Conservation (phyloP, 2,329 filamentous ascomycete species). For the Drechmeria coniospora region DNA sequence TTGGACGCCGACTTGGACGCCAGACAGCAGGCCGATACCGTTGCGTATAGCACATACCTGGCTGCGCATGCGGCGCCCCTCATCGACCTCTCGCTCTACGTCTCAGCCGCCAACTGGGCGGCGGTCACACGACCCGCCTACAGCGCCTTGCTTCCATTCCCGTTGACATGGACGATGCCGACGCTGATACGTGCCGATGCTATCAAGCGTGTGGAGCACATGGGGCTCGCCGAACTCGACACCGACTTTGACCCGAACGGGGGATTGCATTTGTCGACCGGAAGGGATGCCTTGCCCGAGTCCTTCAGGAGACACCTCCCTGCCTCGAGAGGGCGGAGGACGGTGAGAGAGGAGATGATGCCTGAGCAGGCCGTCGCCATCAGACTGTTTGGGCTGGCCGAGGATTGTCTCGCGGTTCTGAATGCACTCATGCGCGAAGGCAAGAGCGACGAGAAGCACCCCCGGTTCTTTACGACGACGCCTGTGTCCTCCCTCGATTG, state of each 20-base stretch:
- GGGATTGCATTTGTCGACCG: slow-evolving; percentile 19
- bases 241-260: slow-evolving; percentile 33
- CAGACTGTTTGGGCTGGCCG: slow-evolving; percentile 56
- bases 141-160: slow-evolving; percentile 66
- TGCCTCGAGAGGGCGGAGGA: slow-evolving; percentile 30
- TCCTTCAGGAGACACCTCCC: slow-evolving; percentile 23
- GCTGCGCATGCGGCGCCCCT: slow-evolving; percentile 60
- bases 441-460: slow-evolving; percentile 7
- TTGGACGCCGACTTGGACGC: slow-evolving; percentile 24
- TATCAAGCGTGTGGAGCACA: slow-evolving; percentile 50
- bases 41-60: slow-evolving; percentile 53
- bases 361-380: slow-evolving; percentile 62
- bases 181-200: slow-evolving; percentile 57
- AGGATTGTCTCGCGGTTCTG: slow-evolving; percentile 56
- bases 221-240: slow-evolving; percentile 55
- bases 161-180: slow-evolving; percentile 75
- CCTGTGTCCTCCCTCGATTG: slow-evolving; percentile 46
- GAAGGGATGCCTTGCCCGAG: slow-evolving; percentile 22
- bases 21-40: slow-evolving; percentile 27
- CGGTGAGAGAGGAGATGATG: slow-evolving; percentile 45
- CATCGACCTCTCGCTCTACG: slow-evolving; percentile 75
- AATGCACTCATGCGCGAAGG: slow-evolving; percentile 31
- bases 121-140: slow-evolving; percentile 65
- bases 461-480: slow-evolving; percentile 16
- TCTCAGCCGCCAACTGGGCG: slow-evolving; percentile 78